A percentile compares a stretch with the other conserved stretches of the same genome.
Evolutionary conservation across 2,329 filamentous ascomycete species (phyloP).

Genomic region (Talaromyces rugulosus): DNA sequence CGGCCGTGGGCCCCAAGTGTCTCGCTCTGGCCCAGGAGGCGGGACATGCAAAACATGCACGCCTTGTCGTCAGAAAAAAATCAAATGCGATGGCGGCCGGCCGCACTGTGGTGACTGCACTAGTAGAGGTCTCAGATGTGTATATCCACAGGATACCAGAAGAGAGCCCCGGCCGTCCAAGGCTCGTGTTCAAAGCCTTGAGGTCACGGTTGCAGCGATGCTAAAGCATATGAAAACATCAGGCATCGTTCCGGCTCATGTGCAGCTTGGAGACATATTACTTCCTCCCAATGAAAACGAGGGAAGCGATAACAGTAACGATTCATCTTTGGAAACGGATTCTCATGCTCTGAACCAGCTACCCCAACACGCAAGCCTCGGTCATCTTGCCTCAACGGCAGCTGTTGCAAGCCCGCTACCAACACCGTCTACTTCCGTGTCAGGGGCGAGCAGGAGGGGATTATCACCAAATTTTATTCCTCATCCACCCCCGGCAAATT

Average conservation of each 20-base stretch:
- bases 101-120: conserved; percentile 31
- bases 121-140: conserved; percentile 23
- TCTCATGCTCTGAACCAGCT: background rate
- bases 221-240: conserved; percentile 30
- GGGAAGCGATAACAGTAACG: background rate
- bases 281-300: background rate
- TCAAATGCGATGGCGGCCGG: conserved; percentile 32
- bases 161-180: conserved; percentile 29
- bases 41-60: conserved; percentile 24
- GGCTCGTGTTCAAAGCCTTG: conserved; percentile 27
- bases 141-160: conserved; percentile 33
- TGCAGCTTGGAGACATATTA: background rate
- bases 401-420: background rate
- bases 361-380: background rate
- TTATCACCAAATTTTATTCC: background rate
- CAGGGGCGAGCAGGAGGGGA: background rate
- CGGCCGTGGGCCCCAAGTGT: background rate
- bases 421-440: background rate
- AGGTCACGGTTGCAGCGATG: conserved; percentile 16
- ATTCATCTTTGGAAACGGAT: background rate
- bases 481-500: background rate
- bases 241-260: conserved; percentile 17
- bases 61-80: conserved; percentile 34
- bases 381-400: background rate
- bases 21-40: background rate